Conservation (phyloP, 2,329 filamentous ascomycete genomes). For the Juglanconis sp. region DNA sequence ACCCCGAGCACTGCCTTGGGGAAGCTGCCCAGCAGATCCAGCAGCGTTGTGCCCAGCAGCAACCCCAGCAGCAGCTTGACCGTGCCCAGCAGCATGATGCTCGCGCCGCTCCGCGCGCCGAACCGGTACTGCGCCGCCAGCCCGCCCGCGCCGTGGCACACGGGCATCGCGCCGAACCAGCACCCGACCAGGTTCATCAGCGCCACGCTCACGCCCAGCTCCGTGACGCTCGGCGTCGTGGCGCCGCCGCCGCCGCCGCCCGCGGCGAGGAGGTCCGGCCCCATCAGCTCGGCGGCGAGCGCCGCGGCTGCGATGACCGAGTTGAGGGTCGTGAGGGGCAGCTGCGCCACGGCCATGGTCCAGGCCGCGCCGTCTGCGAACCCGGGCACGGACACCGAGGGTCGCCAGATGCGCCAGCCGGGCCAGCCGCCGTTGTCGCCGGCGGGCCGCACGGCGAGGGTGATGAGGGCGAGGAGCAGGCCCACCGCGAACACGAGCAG, state of each 20-base stretch:
- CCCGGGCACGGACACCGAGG: conserved; percentile 44
- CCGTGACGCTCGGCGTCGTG: conserved; percentile 64
- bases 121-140: conserved; percentile 90
- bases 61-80: conserved; percentile 76
- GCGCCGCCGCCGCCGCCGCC: no score
- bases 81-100: conserved; percentile 73
- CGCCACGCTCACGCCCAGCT: conserved; percentile 77
- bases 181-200: conserved; percentile 80
- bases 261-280: conserved; percentile 51
- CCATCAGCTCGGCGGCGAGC: conserved; percentile 70
- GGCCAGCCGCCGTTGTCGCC: conserved; percentile 38
- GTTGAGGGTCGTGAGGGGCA: conserved; percentile 89
- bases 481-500: conserved; percentile 69
- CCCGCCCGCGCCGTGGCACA: conserved; percentile 89
- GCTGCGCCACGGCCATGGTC: conserved; percentile 73
- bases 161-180: conserved; percentile 93
- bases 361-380: conserved; percentile 36
- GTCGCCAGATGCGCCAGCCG: conserved; percentile 57
- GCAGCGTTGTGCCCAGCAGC: conserved; percentile 69
- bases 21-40: conserved; percentile 67
- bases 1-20: conserved; percentile 76
- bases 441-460: conserved; percentile 26
- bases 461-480: conserved; percentile 57
- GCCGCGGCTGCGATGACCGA: conserved; percentile 85
- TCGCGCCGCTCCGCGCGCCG: conserved; percentile 82